Base-by-base conservation (phyloP, 2,329 filamentous ascomycete genomes). In the Fusarium citri region DNA sequence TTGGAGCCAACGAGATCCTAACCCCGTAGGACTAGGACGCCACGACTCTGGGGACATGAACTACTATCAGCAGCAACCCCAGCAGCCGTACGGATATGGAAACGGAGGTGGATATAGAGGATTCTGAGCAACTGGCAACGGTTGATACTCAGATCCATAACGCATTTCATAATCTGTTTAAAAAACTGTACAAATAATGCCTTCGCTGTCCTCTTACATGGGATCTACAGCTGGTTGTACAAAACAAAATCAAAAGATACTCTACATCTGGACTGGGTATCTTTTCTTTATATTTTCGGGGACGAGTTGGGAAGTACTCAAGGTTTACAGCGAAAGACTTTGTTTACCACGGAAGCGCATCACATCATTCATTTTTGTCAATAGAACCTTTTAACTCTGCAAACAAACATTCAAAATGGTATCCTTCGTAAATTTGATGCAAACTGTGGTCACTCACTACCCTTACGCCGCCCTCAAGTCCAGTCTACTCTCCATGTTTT, bases 331-430 rank as follows among this genome's bases (percentile, higher is more conserved):
- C 60, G 64, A 59, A 69, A 72, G 63, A 69, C 70, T 71, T 74
- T 72, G 61, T 69, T 74, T 74, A 73, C 66, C 59, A 75, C 68
- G 73, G 72, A 75, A 75, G 72, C 73, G 68, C 65, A 66, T 72
- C 64, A 50, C 40, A 67, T 72, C 66, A 69, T 65, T 73, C 74
- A 74, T 65, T 74, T 75, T 76, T 73, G 69, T 67, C 69, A 76
- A 75, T 75, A 75, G 59, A 76, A 76, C 57, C 60, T 55, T 75
- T 75, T 75, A 76, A 75, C 72, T 76, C 60, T 69, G 64, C 62
- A 64, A 71, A 55, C 46, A 66, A 51, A 65, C 64, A 69, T 42
- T 67, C 46, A 66, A 66, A 70, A 75, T 72, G 50, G 64, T 74
- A 68, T 51, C 60, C 56, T 75, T 75, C 69, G 63, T 64, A 70